phyloP scores from a whole-genome alignment of 78 protist genomes.

The Dictyostelium intermedium region DNA sequence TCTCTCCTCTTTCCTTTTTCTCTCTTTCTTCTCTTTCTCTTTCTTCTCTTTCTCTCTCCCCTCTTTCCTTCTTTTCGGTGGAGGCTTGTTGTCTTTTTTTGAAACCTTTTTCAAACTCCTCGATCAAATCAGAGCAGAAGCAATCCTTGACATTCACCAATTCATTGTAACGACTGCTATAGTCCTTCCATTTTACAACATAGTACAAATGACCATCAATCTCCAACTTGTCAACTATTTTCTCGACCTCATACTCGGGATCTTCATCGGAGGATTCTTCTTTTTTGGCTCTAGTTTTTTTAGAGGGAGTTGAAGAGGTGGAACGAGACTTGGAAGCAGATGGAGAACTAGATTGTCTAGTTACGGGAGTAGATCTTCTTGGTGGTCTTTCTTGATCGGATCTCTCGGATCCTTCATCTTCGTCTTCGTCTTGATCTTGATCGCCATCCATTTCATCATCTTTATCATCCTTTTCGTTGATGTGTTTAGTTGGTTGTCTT shows the following conservation, averaged over 20 bases:
- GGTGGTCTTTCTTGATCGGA: neutral
- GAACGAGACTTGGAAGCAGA: neutral
- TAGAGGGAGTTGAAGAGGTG: neutral
- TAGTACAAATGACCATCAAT: neutral
- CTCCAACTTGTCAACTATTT: neutral
- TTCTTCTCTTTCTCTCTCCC: neutral
- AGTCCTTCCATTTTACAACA: slow-evolving; percentile 34
- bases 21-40: neutral
- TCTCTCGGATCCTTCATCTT: neutral
- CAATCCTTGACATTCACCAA: neutral
- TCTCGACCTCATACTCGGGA: slow-evolving; percentile 14
- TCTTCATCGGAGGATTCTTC: neutral
- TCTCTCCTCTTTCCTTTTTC: neutral
- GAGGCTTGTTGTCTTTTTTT: neutral
- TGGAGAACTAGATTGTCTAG: neutral
- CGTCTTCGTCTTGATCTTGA: neutral
- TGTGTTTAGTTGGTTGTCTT: neutral
- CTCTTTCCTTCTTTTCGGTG: neutral
- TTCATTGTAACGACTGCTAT: neutral
- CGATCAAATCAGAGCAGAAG: neutral
- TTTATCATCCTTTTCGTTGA: neutral
- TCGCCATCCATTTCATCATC: neutral
- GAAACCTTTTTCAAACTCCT: neutral
- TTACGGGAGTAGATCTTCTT: neutral
- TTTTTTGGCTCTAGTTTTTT: neutral